A percentile compares a stretch with the other conserved stretches of the same genome.
Conservation (phyloP, 2,329 filamentous ascomycete genomes). For the Penicillium sp. region DNA sequence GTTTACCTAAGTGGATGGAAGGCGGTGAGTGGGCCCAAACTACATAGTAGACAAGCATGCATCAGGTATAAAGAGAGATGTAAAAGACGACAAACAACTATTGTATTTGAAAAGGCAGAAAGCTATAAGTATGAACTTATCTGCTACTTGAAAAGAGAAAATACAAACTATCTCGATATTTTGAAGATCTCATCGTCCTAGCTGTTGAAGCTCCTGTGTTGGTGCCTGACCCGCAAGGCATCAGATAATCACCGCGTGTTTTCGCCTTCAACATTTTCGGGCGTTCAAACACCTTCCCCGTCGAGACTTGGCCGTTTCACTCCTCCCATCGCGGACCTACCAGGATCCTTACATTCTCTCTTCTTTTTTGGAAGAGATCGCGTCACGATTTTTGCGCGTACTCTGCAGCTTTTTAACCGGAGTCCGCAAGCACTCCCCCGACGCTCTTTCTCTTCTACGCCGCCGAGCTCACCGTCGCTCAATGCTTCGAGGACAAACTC, state of each 20-base stretch:
- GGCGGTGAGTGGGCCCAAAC: not conserved
- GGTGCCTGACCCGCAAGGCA: conserved; percentile 26
- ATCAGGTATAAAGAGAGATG: not conserved
- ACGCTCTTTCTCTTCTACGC: conserved; percentile 43
- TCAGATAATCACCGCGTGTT: conserved; percentile 22
- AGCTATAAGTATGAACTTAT: not conserved
- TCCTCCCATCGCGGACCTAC: conserved; percentile 10
- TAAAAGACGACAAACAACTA: not conserved
- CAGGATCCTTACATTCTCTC: conserved; percentile 18
- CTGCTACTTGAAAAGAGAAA: not conserved
- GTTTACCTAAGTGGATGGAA: not conserved
- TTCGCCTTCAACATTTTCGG: conserved; percentile 24
- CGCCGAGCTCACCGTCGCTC: conserved; percentile 35
- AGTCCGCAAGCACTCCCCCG: conserved; percentile 45
- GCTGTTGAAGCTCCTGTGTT: conserved; percentile 1
- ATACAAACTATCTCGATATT: not conserved
- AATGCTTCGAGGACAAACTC: conserved; percentile 38
- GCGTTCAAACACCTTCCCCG: not conserved
- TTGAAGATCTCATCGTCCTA: not conserved
- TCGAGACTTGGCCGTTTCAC: conserved; percentile 1
- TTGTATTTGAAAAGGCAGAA: not conserved
- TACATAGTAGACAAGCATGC: not conserved
- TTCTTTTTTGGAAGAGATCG: conserved; percentile 22
- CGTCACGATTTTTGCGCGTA: conserved; percentile 48
- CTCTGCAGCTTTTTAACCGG: conserved; percentile 42